Conservation (phyloP, 139 green algal genomes). For the Chlorella sp. region DNA sequence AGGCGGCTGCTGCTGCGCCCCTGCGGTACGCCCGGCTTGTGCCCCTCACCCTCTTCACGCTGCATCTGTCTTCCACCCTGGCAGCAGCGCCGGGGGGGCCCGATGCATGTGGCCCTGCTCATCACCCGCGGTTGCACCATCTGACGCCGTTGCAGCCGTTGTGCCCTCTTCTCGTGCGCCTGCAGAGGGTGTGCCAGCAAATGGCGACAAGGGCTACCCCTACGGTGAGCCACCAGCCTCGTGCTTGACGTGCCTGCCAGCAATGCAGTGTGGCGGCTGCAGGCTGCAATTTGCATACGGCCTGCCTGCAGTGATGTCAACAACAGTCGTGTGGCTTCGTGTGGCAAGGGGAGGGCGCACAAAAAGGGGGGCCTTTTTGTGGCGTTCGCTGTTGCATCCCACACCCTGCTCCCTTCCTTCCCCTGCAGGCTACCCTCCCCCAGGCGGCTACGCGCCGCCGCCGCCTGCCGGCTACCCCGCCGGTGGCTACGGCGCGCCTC, state of each 20-base stretch:
- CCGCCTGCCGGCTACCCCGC: conserved; percentile 1
- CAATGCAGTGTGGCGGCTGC: background rate
- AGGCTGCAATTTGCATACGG: background rate
- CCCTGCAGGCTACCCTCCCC: conserved; percentile 5
- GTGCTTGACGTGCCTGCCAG: background rate
- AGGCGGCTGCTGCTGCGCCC: background rate
- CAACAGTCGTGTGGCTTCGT: no score
- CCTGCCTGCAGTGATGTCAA: no score
- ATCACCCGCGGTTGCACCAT: background rate
- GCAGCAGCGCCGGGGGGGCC: background rate
- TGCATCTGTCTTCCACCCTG: background rate
- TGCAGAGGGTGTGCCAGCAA: conserved; percentile 25
- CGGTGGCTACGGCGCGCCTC: background rate
- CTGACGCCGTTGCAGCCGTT: no score
- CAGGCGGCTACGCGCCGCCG: background rate
- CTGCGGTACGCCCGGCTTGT: background rate
- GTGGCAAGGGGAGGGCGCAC: no score
- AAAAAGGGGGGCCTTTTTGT: background rate
- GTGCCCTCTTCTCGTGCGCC: background rate
- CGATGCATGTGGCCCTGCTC: background rate
- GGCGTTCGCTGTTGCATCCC: no score
- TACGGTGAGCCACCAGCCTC: background rate
- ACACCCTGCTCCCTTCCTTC: no score
- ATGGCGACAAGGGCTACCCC: background rate
- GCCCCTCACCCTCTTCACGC: background rate